Evolutionary conservation across 305 asterid genomes (phyloP).

Genomic region (Rubia peregrina): DNA sequence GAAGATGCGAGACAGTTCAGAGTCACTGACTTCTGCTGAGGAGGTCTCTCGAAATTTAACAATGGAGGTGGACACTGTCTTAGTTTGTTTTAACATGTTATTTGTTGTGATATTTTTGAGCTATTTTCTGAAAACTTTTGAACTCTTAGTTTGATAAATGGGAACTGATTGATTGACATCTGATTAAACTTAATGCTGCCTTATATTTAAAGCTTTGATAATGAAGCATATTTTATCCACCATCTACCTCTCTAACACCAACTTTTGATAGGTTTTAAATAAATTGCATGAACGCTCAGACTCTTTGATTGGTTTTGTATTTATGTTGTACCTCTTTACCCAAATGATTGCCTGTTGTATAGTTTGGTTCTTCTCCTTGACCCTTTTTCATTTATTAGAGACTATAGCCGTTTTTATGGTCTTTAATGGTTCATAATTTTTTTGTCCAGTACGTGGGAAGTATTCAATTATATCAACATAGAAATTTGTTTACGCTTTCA

Average conservation of each 20-base stretch:
- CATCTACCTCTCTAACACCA: background rate
- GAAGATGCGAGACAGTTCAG: constrained; percentile 80
- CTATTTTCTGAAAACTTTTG: background rate
- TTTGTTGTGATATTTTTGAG: background rate
- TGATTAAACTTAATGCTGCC: background rate
- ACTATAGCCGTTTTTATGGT: background rate
- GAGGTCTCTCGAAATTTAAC: constrained; percentile 60
- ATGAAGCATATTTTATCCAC: background rate
- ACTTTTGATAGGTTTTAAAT: background rate
- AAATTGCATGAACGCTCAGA: no score
- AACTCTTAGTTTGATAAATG: background rate
- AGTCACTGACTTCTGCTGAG: constrained; percentile 52
- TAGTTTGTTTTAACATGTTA: background rate
- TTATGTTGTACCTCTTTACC: no score
- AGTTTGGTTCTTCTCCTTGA: no score
- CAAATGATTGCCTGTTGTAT: no score
- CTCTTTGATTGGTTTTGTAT: no score
- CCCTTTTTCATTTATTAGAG: background rate
- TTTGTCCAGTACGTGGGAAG: background rate
- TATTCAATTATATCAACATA: background rate
- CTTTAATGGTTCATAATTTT: no score
- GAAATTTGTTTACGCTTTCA: no score
- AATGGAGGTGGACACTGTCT: constrained; percentile 56
- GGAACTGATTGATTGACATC: background rate
- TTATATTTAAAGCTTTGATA: background rate